Conservation (phyloP, 2,329 filamentous ascomycete genomes). For the Cladosporium sp. region DNA sequence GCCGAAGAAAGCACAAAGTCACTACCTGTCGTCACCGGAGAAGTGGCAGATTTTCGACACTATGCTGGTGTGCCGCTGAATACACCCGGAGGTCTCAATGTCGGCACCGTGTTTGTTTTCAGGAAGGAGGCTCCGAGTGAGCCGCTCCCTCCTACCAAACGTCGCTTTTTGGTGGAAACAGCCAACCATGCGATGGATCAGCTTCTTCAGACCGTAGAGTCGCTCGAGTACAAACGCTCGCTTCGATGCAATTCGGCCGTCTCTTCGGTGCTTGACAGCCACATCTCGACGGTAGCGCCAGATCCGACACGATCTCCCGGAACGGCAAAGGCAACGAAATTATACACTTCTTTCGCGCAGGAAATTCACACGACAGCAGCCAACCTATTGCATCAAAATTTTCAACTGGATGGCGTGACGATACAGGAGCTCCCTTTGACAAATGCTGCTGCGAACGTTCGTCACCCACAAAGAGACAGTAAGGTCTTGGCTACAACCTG, state of each 20-base stretch:
- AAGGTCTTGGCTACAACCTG: background rate
- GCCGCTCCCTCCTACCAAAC: background rate
- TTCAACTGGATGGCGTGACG: conserved; percentile 8
- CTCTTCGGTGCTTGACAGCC: conserved; percentile 10
- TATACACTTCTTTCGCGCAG: background rate
- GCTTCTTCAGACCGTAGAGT: conserved; percentile 15
- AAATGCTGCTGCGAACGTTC: background rate
- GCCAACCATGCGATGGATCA: conserved; percentile 3
- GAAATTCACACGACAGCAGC: conserved; percentile 1
- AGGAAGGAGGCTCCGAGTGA: background rate
- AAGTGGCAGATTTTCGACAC: conserved; percentile 36
- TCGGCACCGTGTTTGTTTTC: conserved; percentile 34
- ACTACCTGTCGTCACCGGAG: conserved; percentile 19
- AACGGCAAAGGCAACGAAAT: background rate
- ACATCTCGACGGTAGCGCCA: background rate
- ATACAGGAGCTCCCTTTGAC: conserved; percentile 9
- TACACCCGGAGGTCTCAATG: conserved; percentile 55
- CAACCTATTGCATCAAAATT: background rate
- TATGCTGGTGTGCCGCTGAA: conserved; percentile 60
- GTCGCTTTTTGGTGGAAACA: conserved; percentile 6
- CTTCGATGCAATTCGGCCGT: conserved; percentile 11
- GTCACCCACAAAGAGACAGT: background rate
- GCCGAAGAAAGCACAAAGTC: conserved; percentile 8
- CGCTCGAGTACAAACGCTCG: conserved; percentile 15
- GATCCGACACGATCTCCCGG: background rate